These are phyloP conservation scores for Aspergillus udagawae DNA, from an alignment of 2,329 filamentous ascomycete genomes.

Conservation along the genomic window DNA sequence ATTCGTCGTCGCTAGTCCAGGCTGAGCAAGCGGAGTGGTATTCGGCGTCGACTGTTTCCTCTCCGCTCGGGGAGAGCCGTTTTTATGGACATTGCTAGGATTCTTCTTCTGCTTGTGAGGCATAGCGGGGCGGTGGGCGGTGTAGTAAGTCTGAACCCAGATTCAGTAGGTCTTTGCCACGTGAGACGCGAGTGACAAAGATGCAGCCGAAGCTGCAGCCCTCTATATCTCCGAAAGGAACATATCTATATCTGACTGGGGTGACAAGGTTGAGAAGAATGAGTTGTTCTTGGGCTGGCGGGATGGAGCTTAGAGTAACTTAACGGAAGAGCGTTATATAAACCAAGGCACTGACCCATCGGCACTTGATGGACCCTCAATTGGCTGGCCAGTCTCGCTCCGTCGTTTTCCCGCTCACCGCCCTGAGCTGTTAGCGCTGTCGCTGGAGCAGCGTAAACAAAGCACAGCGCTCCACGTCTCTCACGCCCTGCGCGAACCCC, in stretches of 20 bases:
- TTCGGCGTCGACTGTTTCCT: conserved; percentile 32
- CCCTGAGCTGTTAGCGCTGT: conserved; percentile 9
- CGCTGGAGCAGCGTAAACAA: conserved; percentile 30
- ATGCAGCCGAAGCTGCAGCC: conserved; percentile 43
- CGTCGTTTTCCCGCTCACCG: conserved; percentile 22
- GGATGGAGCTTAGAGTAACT: neutral
- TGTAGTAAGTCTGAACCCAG: conserved; percentile 26
- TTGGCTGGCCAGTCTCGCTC: conserved; percentile 4
- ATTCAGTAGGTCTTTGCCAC: conserved; percentile 28
- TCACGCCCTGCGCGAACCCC: conserved; percentile 5
- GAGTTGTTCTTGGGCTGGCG: neutral
- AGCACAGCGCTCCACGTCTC: conserved; percentile 26
- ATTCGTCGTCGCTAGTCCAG: conserved; percentile 47
- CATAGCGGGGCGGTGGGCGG: conserved; percentile 38
- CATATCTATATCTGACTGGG: conserved; percentile 20
- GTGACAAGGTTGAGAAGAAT: neutral
- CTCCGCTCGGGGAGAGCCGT: conserved; percentile 32
- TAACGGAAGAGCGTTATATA: conserved; percentile 19
- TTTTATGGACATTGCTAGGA: conserved; percentile 29
- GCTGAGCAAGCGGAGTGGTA: conserved; percentile 27
- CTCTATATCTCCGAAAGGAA: conserved; percentile 30
- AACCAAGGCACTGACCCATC: neutral
- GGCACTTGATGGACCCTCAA: neutral
- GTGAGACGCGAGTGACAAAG: conserved; percentile 27
- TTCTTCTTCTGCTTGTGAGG: conserved; percentile 44